Evolutionary conservation across 345 rosid genomes (phyloP).

Genomic region (Erucastrum elatum): DNA sequence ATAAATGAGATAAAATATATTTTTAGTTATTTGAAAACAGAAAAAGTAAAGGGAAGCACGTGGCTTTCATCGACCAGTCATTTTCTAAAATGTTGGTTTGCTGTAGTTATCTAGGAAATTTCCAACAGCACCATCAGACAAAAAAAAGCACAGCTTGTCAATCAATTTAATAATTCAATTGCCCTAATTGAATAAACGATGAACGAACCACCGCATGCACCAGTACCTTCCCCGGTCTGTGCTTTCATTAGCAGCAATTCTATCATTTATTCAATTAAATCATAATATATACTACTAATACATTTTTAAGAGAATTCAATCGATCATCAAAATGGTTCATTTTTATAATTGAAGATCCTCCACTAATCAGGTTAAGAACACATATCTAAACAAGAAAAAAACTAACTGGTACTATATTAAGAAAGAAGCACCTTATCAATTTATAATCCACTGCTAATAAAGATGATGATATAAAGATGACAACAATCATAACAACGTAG

Average conservation of each 20-base stretch:
- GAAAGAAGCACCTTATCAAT: background rate
- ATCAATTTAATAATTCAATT: constrained; percentile 31
- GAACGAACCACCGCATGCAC: constrained; percentile 37
- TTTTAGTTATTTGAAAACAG: background rate
- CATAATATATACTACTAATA: background rate
- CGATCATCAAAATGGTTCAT: background rate
- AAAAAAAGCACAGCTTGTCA: constrained; percentile 7
- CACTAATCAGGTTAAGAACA: background rate
- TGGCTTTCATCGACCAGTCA: constrained; percentile 32
- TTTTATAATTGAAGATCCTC: background rate
- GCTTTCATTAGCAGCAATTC: background rate
- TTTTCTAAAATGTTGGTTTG: constrained; percentile 22
- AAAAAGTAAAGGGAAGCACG: constrained; percentile 20
- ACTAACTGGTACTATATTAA: background rate
- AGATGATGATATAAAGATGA: background rate
- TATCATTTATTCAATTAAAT: background rate
- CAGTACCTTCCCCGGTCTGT: constrained; percentile 9
- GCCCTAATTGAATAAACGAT: constrained; percentile 41
- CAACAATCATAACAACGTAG: background rate
- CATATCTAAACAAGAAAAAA: background rate
- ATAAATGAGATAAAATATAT: background rate
- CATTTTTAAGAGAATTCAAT: background rate
- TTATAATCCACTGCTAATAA: background rate
- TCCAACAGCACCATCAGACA: constrained; percentile 27
- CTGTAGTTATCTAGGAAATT: constrained; percentile 24